Evolutionary conservation across 2,329 filamentous ascomycete genomes (phyloP).

Genomic region (Cadophora sp.): DNA sequence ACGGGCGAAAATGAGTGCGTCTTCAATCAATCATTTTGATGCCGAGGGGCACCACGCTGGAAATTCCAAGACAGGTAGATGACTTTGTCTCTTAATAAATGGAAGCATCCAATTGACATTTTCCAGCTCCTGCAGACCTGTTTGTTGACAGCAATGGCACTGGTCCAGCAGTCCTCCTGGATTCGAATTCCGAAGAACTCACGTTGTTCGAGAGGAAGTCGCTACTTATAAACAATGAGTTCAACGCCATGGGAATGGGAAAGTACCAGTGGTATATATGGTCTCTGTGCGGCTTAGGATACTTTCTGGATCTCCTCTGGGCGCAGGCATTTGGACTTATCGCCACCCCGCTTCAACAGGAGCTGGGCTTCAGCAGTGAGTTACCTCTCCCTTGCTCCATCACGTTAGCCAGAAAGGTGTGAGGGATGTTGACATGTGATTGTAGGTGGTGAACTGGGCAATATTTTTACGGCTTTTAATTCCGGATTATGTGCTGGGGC

Average conservation of each 20-base stretch:
- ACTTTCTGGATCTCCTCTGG: slow-evolving; percentile 40
- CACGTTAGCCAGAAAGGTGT: background rate
- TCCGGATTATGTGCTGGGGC: slow-evolving; percentile 35
- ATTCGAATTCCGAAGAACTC: slow-evolving; percentile 1
- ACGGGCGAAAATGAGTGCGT: background rate
- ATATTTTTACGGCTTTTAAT: slow-evolving; percentile 34
- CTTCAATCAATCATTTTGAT: background rate
- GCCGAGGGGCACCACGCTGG: background rate
- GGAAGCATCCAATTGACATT: background rate
- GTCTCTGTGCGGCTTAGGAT: slow-evolving; percentile 39
- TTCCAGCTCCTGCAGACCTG: background rate
- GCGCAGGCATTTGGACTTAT: slow-evolving; percentile 39
- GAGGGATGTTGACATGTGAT: background rate
- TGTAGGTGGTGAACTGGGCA: slow-evolving; percentile 29
- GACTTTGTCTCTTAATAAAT: background rate
- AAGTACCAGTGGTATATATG: slow-evolving; percentile 41
- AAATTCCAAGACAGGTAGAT: background rate
- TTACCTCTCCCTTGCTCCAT: background rate
- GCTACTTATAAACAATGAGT: slow-evolving; percentile 28
- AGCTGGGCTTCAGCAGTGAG: slow-evolving; percentile 33
- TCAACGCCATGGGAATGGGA: slow-evolving; percentile 38
- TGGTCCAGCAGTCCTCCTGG: too few relatives aligned
- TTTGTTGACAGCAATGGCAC: background rate
- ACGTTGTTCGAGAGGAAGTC: slow-evolving; percentile 31
- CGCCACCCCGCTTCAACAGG: slow-evolving; percentile 33